Conservation (phyloP, 495 filamentous ascomycete genomes). For the Aspergillus nidulans region DNA sequence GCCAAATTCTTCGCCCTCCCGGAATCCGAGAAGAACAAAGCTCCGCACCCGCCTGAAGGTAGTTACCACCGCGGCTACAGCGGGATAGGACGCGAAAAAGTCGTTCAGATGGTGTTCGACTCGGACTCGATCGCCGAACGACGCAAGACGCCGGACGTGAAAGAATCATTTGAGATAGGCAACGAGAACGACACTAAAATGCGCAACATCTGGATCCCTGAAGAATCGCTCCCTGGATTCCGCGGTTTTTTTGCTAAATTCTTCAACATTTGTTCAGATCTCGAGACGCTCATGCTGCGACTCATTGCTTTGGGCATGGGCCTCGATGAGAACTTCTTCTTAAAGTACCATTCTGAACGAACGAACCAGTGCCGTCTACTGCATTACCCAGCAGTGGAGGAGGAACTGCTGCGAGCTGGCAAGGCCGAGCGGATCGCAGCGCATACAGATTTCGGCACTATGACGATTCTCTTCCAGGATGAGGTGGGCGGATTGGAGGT, state of each 20-base stretch:
- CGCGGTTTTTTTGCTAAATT: neutral
- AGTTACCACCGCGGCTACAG: constrained; percentile 7
- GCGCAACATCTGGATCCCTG: constrained; percentile 5
- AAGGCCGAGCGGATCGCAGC: constrained; percentile 12
- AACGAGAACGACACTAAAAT: neutral
- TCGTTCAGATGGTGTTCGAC: constrained; percentile 4
- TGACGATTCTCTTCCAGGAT: constrained; percentile 51
- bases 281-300: neutral
- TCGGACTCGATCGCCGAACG: neutral
- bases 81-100: neutral
- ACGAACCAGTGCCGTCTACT: constrained; percentile 5
- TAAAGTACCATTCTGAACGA: neutral
- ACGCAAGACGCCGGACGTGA: neutral
- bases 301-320: neutral
- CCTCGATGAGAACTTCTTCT: neutral
- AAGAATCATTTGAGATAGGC: constrained; percentile 5
- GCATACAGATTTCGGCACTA: constrained; percentile 44
- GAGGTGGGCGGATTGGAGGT: constrained; percentile 41
- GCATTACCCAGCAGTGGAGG: constrained; percentile 1
- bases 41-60: neutral
- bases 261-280: neutral
- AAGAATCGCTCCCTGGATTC: neutral
- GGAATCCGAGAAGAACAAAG: neutral
- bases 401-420: neutral
- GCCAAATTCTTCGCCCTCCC: constrained; percentile 4